Base-by-base conservation (phyloP, 768 basidiomycete genomes). In the Leucocoprinus sp. region DNA sequence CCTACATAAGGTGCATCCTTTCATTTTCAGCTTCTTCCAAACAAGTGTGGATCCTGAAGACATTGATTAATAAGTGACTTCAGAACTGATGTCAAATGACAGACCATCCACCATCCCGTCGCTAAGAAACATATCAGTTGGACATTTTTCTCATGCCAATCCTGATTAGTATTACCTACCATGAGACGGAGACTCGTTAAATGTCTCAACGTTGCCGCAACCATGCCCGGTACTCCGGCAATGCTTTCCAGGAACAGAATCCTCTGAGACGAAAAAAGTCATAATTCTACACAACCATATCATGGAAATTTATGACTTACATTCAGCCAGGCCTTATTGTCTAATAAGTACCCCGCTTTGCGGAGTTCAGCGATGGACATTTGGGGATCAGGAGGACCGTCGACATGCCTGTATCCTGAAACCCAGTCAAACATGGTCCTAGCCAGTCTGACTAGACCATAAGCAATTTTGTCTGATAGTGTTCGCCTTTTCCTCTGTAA, bases 21-120 rank as follows among this genome's bases (percentile, higher is more conserved):
- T 99, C 95, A 60, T 98, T 98, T 59, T 98, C 92, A 9, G 93
- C 92, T 67, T 96, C 95, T 59, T 92, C 85, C 14, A 96, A 68
- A 35, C 91, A 76, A 5, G 91, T 93, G 60, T 93, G 89, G 52
- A 96, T 96, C 92, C 92, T 93, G 28, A 3, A 17, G n/a, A 77
- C 46, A 46, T 34, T n/a, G n/a, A n/a, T n/a, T n/a, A n/a, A n/a
- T 5, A 48, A 39, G 15, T 51, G 39, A 5, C 6, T 31, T 22
- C 9, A 27, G 18, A 44, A 31, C 21, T 12, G 9, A 7, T 8
- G 21, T 29, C n/a, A 33, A 8, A 34, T n/a, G 36, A 50, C 68
- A 38, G 40, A 71, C 72, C 74, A 75, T 55, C 75, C 73, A 53
- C 65, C 71, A 54, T 77, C 75, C 19, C 74, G 68, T 27, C 67